These are phyloP conservation scores for Testicularia cyperi DNA, from an alignment of 1,284 basidiomycete species.

Conservation along the genomic window DNA sequence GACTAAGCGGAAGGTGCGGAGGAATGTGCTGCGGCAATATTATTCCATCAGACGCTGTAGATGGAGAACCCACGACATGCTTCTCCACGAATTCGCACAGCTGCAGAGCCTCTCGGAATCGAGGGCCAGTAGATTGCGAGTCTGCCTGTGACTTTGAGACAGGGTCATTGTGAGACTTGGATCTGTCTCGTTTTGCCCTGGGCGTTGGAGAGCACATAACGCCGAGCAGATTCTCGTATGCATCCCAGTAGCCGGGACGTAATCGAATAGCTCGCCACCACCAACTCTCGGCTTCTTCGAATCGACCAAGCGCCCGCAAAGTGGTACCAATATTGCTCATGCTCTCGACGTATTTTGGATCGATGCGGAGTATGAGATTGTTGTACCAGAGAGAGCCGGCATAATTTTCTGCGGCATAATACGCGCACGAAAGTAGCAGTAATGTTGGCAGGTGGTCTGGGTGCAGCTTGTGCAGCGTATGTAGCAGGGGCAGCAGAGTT, in stretches of 20 bases:
- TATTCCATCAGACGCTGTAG: no score
- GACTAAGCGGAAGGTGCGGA: conserved; percentile 53
- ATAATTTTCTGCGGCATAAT: conserved; percentile 50
- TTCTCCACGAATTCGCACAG: conserved; percentile 60
- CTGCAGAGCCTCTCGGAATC: conserved; percentile 59
- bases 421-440: conserved; percentile 54
- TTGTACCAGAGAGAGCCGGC: conserved; percentile 60
- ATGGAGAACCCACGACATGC: conserved; percentile 30
- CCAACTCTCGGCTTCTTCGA: conserved; percentile 62
- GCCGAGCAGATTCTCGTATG: conserved; percentile 63
- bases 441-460: conserved; percentile 50
- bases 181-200: no score
- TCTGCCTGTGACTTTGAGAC: background rate
- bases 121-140: conserved; percentile 15
- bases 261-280: conserved; percentile 64
- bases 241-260: conserved; percentile 63
- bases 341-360: conserved; percentile 62
- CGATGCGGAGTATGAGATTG: conserved; percentile 54
- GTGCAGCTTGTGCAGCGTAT: conserved; percentile 52
- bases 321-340: conserved; percentile 65
- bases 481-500: conserved; percentile 50
- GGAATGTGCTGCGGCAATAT: conserved; percentile 41
- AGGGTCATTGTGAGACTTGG: background rate
- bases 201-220: conserved; percentile 59
- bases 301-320: conserved; percentile 61